Evolutionary conservation across 2,329 filamentous ascomycete genomes (phyloP).

Genomic region (Beauveria caledonica): DNA sequence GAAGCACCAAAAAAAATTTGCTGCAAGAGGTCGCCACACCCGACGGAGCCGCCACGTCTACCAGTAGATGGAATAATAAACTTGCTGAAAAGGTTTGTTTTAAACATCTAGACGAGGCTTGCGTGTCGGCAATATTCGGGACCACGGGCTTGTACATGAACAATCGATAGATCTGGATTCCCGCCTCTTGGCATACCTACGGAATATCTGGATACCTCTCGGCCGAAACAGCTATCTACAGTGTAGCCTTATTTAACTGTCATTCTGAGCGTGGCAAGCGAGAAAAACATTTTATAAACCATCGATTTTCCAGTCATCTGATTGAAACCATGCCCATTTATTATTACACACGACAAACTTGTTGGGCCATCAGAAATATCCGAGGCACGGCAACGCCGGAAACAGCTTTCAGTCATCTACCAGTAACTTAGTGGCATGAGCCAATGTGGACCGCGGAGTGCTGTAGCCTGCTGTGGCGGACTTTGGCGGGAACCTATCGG

Average conservation of each 20-base stretch:
- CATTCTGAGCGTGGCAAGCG: too few species aligned
- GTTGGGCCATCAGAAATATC: background rate
- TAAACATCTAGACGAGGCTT: background rate
- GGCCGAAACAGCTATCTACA: too few species aligned
- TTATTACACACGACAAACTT: too few species aligned
- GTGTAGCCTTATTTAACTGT: too few species aligned
- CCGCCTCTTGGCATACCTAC: too few species aligned
- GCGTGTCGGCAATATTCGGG: too few species aligned
- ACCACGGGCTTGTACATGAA: too few species aligned
- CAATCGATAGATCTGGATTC: too few species aligned
- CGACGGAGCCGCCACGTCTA: background rate
- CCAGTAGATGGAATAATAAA: background rate
- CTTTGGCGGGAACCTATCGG: background rate
- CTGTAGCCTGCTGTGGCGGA: background rate
- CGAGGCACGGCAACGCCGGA: conserved; percentile 1
- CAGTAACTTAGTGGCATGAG: too few species aligned
- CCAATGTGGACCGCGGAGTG: background rate
- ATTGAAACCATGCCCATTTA: background rate
- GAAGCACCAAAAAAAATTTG: background rate
- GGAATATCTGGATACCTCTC: too few species aligned
- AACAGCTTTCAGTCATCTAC: background rate
- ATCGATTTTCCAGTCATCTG: background rate
- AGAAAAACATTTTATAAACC: too few species aligned
- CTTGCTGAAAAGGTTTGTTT: background rate
- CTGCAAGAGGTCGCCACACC: background rate